Base-by-base conservation (phyloP, 129 eudicot genomes). In the Apium graveolens region DNA sequence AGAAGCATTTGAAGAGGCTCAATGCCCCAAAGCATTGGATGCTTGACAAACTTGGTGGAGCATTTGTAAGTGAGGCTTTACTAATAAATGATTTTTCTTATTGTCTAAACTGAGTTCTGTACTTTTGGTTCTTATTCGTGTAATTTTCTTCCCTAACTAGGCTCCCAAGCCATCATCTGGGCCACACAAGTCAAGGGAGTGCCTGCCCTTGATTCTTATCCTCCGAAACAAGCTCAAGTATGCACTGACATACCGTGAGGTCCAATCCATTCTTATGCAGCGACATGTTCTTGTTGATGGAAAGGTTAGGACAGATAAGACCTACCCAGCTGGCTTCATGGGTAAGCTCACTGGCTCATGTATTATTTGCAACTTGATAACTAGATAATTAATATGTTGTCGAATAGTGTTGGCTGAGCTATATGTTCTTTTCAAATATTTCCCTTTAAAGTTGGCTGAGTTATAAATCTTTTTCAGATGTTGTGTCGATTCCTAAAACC, bases 11-110 rank as follows among this genome's bases (percentile, higher is more conserved):
- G 89, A 88, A 88, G 87, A 88, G 91, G 89, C 89, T 88, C 82
- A 88, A 88, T 88, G 91, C 91, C 27, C 91, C 91, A 0, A 83
- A 81, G 84, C 89, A 85, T 77, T 88, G 91, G 91, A 88, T 85
- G 89, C 91, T 88, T 74, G 91, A 88, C 82, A 88, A 88, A 78
- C 91, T 87, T 38, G 91, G 91, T 74, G 91, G 91, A 57, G 91
- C 91, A 74, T 87, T 87, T 44, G 91, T 87, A 85, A 84, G 91
- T 80, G 60, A 74, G 18, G 34, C 18, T 41, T 73, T 12, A 32
- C n/a, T 45, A 5, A 42, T 0, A 14, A 44, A n/a, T 13, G 12
- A 24, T 39, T 5, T 37, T 72, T 24, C 0, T 21, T 55, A 14
- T 53, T 1, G 38, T 8, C 32, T 68, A 3, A 21, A 21, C 41